These are phyloP conservation scores for Drosera spatulata DNA, from an alignment of 179 eudicot species.

Conservation along the genomic window DNA sequence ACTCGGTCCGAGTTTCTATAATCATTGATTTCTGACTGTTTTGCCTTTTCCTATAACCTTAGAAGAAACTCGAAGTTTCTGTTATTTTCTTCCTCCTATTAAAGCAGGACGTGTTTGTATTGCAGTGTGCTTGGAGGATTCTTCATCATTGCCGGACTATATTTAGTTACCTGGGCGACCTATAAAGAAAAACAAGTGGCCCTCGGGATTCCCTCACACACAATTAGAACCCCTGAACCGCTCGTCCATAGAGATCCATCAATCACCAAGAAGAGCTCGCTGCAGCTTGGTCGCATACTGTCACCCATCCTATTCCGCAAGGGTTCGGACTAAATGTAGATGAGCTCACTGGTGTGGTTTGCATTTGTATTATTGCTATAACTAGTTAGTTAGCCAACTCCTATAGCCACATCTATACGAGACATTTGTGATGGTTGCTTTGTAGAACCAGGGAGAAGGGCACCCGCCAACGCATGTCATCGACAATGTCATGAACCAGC, in stretches of 20 bases:
- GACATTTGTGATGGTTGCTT: too few species aligned
- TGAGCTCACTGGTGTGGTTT: too few species aligned
- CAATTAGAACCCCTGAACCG: slow-evolving; percentile 44
- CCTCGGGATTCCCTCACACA: slow-evolving; percentile 21
- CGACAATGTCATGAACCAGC: too few species aligned
- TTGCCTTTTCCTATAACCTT: too few species aligned
- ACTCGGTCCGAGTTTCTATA: too few species aligned
- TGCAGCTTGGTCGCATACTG: slow-evolving; percentile 29
- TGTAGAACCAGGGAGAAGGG: too few species aligned
- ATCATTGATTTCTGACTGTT: too few species aligned
- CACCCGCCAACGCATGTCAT: too few species aligned
- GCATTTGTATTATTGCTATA: too few species aligned
- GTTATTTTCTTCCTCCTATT: too few species aligned
- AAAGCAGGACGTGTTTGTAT: background rate
- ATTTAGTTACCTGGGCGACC: slow-evolving; percentile 93
- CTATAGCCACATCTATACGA: background rate
- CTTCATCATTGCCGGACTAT: slow-evolving; percentile 77
- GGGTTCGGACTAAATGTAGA: slow-evolving; percentile 46
- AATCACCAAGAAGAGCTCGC: slow-evolving; percentile 25
- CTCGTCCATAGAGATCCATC: slow-evolving; percentile 38
- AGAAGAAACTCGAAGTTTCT: too few species aligned
- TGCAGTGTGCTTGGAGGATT: slow-evolving; percentile 81
- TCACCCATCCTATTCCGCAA: slow-evolving; percentile 25
- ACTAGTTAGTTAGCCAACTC: background rate
- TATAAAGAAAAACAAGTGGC: slow-evolving; percentile 54